These are phyloP conservation scores for Leccinum fallax DNA, from an alignment of 1,284 basidiomycete species.

Conservation along the genomic window DNA sequence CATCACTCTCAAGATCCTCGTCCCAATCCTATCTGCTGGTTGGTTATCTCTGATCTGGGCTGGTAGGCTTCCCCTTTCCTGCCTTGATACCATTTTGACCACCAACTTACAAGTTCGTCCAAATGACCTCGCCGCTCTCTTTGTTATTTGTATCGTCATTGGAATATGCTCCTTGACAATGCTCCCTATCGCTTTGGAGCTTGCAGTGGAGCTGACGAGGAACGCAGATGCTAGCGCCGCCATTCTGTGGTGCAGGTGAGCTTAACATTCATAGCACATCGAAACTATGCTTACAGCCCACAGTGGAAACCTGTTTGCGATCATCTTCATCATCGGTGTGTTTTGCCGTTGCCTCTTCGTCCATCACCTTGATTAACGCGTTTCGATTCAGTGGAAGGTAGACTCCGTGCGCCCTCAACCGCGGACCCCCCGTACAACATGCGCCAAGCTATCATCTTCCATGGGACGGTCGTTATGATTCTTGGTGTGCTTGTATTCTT, in stretches of 20 bases:
- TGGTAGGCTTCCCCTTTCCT: slow-evolving; percentile 43
- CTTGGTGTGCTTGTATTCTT: slow-evolving; percentile 46
- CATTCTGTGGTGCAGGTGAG: slow-evolving; percentile 69
- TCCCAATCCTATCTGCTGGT: slow-evolving; percentile 57
- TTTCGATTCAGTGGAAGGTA: slow-evolving; percentile 51
- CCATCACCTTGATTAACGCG: neutral
- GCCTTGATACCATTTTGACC: neutral
- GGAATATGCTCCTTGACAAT: slow-evolving; percentile 66
- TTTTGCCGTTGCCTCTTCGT: slow-evolving; percentile 11
- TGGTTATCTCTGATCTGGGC: slow-evolving; percentile 82
- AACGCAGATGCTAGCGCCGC: slow-evolving; percentile 77
- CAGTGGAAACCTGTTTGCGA: slow-evolving; percentile 64
- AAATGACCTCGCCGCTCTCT: slow-evolving; percentile 54
- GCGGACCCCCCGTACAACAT: slow-evolving; percentile 73
- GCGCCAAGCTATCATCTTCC: slow-evolving; percentile 63
- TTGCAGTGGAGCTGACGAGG: slow-evolving; percentile 74
- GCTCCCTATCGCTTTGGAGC: slow-evolving; percentile 73
- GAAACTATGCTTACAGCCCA: slow-evolving; percentile 3
- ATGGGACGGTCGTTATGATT: slow-evolving; percentile 49
- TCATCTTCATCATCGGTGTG: slow-evolving; percentile 69
- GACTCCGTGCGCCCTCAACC: slow-evolving; percentile 58
- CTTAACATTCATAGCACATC: slow-evolving; percentile 9
- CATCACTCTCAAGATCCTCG: slow-evolving; percentile 56
- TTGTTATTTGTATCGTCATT: slow-evolving; percentile 65
- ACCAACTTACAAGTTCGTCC: slow-evolving; percentile 49